Evolutionary conservation across 2,329 filamentous ascomycete genomes (phyloP).

Genomic region (Cladosporium colombiae): DNA sequence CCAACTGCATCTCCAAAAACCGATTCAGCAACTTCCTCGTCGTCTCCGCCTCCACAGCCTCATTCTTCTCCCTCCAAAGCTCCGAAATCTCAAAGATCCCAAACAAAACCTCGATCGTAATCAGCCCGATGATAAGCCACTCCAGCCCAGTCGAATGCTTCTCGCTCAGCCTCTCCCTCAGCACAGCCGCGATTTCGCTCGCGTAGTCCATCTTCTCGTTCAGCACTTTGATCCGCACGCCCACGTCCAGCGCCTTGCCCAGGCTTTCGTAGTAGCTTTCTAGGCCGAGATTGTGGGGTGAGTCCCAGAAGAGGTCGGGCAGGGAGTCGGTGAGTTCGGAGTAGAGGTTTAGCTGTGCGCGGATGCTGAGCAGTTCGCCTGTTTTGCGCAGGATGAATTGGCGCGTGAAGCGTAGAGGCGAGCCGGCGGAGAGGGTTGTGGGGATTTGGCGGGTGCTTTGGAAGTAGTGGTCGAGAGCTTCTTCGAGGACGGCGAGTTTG

Average conservation of each 20-base stretch:
- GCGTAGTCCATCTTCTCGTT: constrained; percentile 99
- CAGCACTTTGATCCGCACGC: constrained; percentile 82
- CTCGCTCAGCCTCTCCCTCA: constrained; percentile 86
- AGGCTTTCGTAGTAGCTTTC: constrained; percentile 96
- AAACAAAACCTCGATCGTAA: constrained; percentile 88
- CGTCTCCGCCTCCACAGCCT: constrained; percentile 44
- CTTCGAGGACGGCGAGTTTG: constrained; percentile 89
- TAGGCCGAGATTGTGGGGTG: constrained; percentile 79
- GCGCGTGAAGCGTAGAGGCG: constrained; percentile 63
- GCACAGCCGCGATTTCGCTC: constrained; percentile 86
- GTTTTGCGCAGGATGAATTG: constrained; percentile 89
- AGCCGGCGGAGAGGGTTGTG: constrained; percentile 69
- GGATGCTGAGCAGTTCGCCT: constrained; percentile 83
- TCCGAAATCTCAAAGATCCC: constrained; percentile 63
- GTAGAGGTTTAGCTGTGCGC: constrained; percentile 93
- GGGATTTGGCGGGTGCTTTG: constrained; percentile 83
- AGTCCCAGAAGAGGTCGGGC: constrained; percentile 97
- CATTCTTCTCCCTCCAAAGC: constrained; percentile 64
- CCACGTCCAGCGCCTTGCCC: constrained; percentile 84
- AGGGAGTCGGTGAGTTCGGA: constrained; percentile 93
- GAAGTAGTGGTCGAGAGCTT: constrained; percentile 78
- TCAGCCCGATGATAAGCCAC: constrained; percentile 93
- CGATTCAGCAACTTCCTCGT: constrained; percentile 43
- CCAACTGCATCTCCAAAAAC: constrained; percentile 39
- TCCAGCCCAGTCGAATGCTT: constrained; percentile 85